Percentiles rank a stretch among this genome's conserved stretches.
These are phyloP conservation scores for Eustoma russellianum DNA, from an alignment of 257 asterid species.

Conservation along the genomic window DNA sequence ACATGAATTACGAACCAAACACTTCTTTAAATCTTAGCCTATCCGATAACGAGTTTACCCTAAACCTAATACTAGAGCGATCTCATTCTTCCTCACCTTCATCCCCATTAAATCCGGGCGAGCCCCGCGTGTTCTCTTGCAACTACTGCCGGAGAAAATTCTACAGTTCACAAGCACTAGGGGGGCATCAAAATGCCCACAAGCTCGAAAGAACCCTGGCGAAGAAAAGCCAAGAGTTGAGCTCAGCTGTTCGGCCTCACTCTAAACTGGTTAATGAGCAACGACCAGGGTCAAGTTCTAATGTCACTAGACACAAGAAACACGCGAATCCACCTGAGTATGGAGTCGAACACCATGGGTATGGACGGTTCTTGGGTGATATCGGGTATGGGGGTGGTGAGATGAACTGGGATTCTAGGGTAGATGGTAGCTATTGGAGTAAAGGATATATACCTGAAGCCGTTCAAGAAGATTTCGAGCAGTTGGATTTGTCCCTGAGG, in stretches of 20 bases:
- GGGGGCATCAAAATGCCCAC: conserved; percentile 95
- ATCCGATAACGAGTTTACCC: conserved; percentile 27
- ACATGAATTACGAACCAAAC: conserved; percentile 43
- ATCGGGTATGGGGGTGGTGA: conserved; percentile 25
- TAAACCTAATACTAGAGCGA: conserved; percentile 34
- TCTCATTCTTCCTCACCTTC: conserved; percentile 28
- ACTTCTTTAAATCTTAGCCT: conserved; percentile 41
- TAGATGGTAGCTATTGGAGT: conserved; percentile 10
- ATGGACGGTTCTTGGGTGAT: conserved; percentile 5
- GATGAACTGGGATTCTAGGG: conserved; percentile 20
- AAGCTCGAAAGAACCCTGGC: conserved; percentile 77
- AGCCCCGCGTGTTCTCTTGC: conserved; percentile 67
- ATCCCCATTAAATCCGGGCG: conserved; percentile 27
- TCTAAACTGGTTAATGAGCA: conserved; percentile 14
- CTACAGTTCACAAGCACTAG: conserved; percentile 82
- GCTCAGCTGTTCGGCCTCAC: conserved; percentile 28
- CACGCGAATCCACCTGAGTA: conserved; percentile 4
- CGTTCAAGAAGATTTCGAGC: conserved; percentile 44
- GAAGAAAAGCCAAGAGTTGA: conserved; percentile 59
- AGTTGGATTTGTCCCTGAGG: conserved; percentile 60
- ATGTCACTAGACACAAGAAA: background rate
- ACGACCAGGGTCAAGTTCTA: conserved; percentile 7
- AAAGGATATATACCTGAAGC: conserved; percentile 21
- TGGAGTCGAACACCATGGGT: conserved; percentile 10
- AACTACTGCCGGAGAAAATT: conserved; percentile 67